phyloP scores from a whole-genome alignment of 768 basidiomycete genomes.

The Rhodocollybia butyracea region DNA sequence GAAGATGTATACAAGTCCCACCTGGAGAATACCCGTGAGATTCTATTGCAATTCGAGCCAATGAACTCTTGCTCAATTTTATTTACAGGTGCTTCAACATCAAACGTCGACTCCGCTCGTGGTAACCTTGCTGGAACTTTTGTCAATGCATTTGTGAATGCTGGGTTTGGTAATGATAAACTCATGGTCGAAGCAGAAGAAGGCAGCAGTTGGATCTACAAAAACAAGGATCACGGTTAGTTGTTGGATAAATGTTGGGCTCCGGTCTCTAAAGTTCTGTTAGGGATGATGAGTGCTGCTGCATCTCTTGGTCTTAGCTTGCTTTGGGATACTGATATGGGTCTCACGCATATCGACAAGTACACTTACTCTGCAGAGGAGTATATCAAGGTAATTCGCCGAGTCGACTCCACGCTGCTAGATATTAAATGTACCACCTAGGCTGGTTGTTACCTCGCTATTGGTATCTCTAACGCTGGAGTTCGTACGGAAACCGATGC shows the following conservation, averaged over 20 bases:
- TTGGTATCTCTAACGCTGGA: slow-evolving; percentile 85
- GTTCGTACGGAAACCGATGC: slow-evolving; percentile 93
- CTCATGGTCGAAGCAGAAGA: slow-evolving; percentile 96
- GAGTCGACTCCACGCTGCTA: not conserved
- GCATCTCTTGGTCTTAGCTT: slow-evolving; percentile 91
- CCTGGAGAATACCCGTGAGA: slow-evolving; percentile 83
- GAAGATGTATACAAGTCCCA: slow-evolving; percentile 99
- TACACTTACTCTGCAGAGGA: slow-evolving; percentile 97
- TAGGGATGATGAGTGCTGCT: slow-evolving; percentile 95
- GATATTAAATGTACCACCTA: slow-evolving; percentile 18
- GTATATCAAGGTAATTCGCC: slow-evolving; percentile 77
- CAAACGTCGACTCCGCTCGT: slow-evolving; percentile 88
- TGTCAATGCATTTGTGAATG: slow-evolving; percentile 98
- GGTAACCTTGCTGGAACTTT: slow-evolving; percentile 96
- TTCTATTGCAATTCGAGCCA: not conserved
- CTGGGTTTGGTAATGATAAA: slow-evolving; percentile 98
- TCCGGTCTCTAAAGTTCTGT: not conserved
- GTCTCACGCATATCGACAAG: slow-evolving; percentile 92
- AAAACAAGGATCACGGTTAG: slow-evolving; percentile 94
- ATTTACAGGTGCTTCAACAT: slow-evolving; percentile 13
- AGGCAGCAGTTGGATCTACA: slow-evolving; percentile 98
- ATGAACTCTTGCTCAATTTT: not conserved
- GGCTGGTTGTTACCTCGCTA: slow-evolving; percentile 94
- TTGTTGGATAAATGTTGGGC: not conserved
- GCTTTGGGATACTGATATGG: slow-evolving; percentile 95